Evolutionary conservation across 2,329 filamentous ascomycete species (phyloP), one percentile per base, ranked within the genome.

Genomic region (Botryosphaeria dothidea): DNA sequence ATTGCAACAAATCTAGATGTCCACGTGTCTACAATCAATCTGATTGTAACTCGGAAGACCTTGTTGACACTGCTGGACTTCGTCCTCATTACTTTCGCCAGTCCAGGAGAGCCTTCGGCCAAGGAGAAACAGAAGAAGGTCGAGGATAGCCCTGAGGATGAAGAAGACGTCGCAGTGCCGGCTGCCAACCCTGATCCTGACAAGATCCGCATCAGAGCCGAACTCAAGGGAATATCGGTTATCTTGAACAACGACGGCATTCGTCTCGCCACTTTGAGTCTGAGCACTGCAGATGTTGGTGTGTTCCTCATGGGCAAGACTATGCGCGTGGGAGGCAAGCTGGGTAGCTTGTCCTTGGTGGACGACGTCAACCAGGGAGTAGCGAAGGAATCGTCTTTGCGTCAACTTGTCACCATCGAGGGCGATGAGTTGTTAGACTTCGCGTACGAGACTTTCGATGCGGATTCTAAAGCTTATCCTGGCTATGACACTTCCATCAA

Each of bases 181-280:
- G 62, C 69, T 2, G 69, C 80, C 4, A 46, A 64, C 2, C 71
- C 76, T 15, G 81, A 88, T 27, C 79, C 81, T 29, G 91, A 91
- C 64, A 96, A 95, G 68, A 95, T 99, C 69, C 88, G 93, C 25
- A 94, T 99, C 77, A 96, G 96, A 77, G 90, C 96, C 46, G 90
- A 97, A 67, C 81, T 99, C 67, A 96, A 96, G 80, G 93, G 91
- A 80, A 97, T 99, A 68, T 88, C 92, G 2, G 84, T 99, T 29
- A 94, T 99, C 68, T 83, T 99, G 64, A 99, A 99, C 75, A 98
- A 99, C 69, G 96, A 99, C 75, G 95, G 95, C 0, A 96, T 98
- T 65, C 88, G 95, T 27, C 84, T 99, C 29, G 95, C 95, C 29
- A 99, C 95, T 0, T 80, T 99, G 19, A 95, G 93, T 62, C 88